These are phyloP conservation scores for Zhuliangozyma blackwelliae DNA, from an alignment of 1,139 yeast genomes.

Conservation along the genomic window DNA sequence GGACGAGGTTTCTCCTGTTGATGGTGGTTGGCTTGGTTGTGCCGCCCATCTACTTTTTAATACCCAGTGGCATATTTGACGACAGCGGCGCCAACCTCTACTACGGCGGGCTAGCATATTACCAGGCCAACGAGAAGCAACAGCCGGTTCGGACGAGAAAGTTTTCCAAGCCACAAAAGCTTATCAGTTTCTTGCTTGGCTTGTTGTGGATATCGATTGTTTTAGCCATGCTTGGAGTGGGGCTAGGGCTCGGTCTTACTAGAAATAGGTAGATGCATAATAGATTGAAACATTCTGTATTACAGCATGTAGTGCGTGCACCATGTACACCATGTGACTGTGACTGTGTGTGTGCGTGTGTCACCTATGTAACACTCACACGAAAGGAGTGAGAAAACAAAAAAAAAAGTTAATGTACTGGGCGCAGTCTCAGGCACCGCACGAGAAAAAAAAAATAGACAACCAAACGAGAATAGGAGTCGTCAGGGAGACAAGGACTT, in stretches of 20 bases:
- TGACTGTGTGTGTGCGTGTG: no score
- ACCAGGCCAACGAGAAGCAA: constrained; percentile 10
- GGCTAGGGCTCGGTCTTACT: constrained; percentile 23
- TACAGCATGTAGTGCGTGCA: no score
- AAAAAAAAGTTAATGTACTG: no score
- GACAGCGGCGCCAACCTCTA: constrained; percentile 15
- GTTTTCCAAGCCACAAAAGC: constrained; percentile 31
- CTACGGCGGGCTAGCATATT: constrained; percentile 19
- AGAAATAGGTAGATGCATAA: no score
- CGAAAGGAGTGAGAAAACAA: no score
- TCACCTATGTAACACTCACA: no score
- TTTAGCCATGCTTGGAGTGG: constrained; percentile 41
- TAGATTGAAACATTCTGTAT: no score
- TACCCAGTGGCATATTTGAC: constrained; percentile 33
- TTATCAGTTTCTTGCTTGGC: constrained; percentile 28
- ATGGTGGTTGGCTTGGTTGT: constrained; percentile 28
- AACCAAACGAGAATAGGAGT: no score
- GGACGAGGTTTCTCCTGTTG: constrained; percentile 17
- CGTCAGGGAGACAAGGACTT: no score
- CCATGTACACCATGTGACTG: no score
- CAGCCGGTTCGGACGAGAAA: constrained; percentile 2
- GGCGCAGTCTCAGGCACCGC: no score
- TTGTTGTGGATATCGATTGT: constrained; percentile 30
- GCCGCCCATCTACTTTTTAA: constrained; percentile 33
- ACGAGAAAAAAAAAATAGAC: no score